These are phyloP conservation scores for Thamnidium elegans DNA, from an alignment of 192 early-diverging fungal species.

Conservation along the genomic window DNA sequence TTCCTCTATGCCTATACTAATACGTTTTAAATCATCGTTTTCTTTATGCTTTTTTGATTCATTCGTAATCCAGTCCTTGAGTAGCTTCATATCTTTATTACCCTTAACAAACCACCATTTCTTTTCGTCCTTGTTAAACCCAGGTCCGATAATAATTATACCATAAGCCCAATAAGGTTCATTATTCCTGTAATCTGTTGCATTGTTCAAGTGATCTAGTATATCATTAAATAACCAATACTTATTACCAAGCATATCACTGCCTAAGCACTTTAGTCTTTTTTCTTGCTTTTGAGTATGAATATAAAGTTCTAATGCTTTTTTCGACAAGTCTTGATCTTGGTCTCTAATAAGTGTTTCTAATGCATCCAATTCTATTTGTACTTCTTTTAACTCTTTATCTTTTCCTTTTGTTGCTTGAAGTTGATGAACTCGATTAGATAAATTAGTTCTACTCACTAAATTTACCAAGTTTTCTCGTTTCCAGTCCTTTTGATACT, in stretches of 20 bases:
- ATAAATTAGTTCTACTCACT: background rate
- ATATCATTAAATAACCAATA: conserved; percentile 28
- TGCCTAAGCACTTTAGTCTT: background rate
- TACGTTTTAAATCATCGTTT: background rate
- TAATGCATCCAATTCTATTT: conserved; percentile 11
- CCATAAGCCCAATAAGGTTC: conserved; percentile 23
- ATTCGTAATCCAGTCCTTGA: conserved; percentile 19
- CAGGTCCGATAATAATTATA: conserved; percentile 21
- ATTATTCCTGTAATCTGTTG: background rate
- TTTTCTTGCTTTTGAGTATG: background rate
- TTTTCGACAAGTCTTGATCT: background rate
- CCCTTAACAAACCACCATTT: conserved; percentile 25
- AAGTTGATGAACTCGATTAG: conserved; percentile 6
- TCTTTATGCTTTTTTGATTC: background rate
- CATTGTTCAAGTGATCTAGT: background rate
- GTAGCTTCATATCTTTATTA: background rate
- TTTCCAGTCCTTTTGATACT: conserved; percentile 6
- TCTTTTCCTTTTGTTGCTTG: background rate
- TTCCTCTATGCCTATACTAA: conserved; percentile 18
- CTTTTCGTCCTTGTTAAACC: background rate
- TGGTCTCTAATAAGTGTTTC: conserved; percentile 7
- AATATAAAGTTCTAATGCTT: conserved; percentile 4
- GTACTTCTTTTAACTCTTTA: background rate
- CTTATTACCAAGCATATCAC: conserved; percentile 6
- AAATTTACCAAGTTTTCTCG: conserved; percentile 4